These are phyloP conservation scores for Hemileccinum impolitum DNA, from an alignment of 768 basidiomycete species.

Conservation along the genomic window DNA sequence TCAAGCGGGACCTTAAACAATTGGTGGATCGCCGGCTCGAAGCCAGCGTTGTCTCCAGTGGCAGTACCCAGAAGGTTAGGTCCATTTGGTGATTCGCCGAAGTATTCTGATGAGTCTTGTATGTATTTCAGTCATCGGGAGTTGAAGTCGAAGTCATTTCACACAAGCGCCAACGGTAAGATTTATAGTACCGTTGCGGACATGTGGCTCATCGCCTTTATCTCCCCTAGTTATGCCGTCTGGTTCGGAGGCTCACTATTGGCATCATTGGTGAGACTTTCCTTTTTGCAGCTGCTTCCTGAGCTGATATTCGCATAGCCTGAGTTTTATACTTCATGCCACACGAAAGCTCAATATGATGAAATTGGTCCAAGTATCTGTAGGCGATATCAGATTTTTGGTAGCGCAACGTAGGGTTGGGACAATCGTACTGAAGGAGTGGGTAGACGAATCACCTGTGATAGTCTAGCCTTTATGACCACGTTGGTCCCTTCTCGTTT, in stretches of 20 bases:
- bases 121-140: conserved; percentile 71
- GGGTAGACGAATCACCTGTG: background rate
- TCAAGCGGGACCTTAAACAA: conserved; percentile 93
- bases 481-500: conserved; percentile 1
- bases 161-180: conserved; percentile 92
- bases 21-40: conserved; percentile 90
- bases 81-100: background rate
- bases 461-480: background rate
- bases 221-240: conserved; percentile 69
- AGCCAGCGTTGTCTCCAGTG: conserved; percentile 68
- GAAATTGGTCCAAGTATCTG: conserved; percentile 91
- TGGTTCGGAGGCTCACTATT: conserved; percentile 98
- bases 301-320: conserved; percentile 48
- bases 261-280: conserved; percentile 74
- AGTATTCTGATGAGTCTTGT: conserved; percentile 2
- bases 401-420: conserved; percentile 65
- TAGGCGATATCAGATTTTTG: conserved; percentile 90
- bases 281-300: background rate
- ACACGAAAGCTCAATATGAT: conserved; percentile 92
- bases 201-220: conserved; percentile 6
- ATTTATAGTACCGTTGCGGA: background rate
- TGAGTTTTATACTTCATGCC: conserved; percentile 92
- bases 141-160: conserved; percentile 98
- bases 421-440: background rate
- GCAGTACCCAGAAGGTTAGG: conserved; percentile 70